Conservation (phyloP, 352 stramenopile species). For the Phytophthora europaea region DNA sequence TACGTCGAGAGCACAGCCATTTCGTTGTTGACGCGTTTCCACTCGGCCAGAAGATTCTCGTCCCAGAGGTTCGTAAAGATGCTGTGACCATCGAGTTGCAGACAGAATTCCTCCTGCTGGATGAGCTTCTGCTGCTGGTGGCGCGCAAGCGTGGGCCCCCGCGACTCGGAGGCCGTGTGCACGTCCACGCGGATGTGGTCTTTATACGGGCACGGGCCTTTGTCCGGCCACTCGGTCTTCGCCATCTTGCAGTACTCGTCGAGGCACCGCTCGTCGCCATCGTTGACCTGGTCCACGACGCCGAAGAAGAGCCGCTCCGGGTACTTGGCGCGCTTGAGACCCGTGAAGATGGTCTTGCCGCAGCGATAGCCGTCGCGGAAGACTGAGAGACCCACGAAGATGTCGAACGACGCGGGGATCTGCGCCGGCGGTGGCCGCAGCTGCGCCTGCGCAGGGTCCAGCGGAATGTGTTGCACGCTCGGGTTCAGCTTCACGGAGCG, state of each 20-base stretch:
- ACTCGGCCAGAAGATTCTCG: constrained; percentile 75
- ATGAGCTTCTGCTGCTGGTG: constrained; percentile 87
- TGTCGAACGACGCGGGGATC: constrained; percentile 61
- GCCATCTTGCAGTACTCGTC: constrained; percentile 87
- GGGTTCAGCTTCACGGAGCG: constrained; percentile 69
- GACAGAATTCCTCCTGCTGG: constrained; percentile 82
- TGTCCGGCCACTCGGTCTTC: constrained; percentile 66
- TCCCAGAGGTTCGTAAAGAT: constrained; percentile 92
- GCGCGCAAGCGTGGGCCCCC: constrained; percentile 81
- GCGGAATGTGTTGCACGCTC: constrained; percentile 80
- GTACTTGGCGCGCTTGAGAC: constrained; percentile 74
- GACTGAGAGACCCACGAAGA: constrained; percentile 83
- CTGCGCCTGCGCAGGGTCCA: constrained; percentile 40
- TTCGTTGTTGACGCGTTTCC: constrained; percentile 81
- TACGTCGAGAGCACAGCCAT: constrained; percentile 89
- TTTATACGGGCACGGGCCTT: constrained; percentile 72
- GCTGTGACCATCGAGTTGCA: constrained; percentile 86
- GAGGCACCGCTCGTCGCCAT: constrained; percentile 72
- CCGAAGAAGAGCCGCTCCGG: constrained; percentile 83
- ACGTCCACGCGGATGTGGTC: constrained; percentile 82
- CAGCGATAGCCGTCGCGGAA: constrained; percentile 87
- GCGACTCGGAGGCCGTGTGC: constrained; percentile 72
- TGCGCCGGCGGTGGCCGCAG: constrained; percentile 68
- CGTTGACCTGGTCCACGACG: constrained; percentile 87
- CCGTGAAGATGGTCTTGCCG: constrained; percentile 85